These are phyloP conservation scores for Cladochytrium replicatum DNA, from an alignment of 192 early-diverging fungal species.

Conservation along the genomic window DNA sequence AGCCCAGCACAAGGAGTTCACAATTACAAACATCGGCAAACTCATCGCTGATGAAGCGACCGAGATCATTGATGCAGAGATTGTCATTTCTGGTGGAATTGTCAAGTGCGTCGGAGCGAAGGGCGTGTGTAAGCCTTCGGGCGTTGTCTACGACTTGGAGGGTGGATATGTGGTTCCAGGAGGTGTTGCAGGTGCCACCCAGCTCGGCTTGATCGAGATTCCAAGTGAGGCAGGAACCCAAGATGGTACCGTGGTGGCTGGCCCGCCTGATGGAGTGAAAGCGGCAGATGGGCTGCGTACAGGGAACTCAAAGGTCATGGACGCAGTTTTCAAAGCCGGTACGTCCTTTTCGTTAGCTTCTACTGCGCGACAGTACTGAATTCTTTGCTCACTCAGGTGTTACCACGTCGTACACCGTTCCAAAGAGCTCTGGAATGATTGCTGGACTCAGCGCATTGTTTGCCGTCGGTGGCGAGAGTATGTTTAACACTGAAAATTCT, in stretches of 20 bases:
- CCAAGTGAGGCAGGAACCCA: slow-evolving; percentile 39
- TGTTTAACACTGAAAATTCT: neutral
- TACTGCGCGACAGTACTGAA: neutral
- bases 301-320: too few species aligned
- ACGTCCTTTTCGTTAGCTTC: neutral
- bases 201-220: slow-evolving; percentile 61
- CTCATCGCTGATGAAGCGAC: slow-evolving; percentile 24
- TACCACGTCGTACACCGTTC: slow-evolving; percentile 44
- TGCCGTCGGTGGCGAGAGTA: slow-evolving; percentile 44
- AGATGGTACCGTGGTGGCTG: slow-evolving; percentile 47
- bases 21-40: slow-evolving; percentile 32
- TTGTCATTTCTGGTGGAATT: slow-evolving; percentile 46
- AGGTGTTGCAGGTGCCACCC: slow-evolving; percentile 33
- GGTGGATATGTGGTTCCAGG: slow-evolving; percentile 53
- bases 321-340: too few species aligned
- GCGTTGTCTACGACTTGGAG: slow-evolving; percentile 37
- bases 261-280: slow-evolving; percentile 12
- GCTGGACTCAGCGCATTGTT: slow-evolving; percentile 58
- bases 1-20: slow-evolving; percentile 22
- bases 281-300: slow-evolving; percentile 13
- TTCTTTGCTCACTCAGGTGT: slow-evolving; percentile 43
- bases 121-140: slow-evolving; percentile 14
- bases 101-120: slow-evolving; percentile 37
- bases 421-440: slow-evolving; percentile 38
- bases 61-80: slow-evolving; percentile 16